Evolutionary conservation across 768 basidiomycete species (phyloP).

Genomic region (Boletus subparvulus): DNA sequence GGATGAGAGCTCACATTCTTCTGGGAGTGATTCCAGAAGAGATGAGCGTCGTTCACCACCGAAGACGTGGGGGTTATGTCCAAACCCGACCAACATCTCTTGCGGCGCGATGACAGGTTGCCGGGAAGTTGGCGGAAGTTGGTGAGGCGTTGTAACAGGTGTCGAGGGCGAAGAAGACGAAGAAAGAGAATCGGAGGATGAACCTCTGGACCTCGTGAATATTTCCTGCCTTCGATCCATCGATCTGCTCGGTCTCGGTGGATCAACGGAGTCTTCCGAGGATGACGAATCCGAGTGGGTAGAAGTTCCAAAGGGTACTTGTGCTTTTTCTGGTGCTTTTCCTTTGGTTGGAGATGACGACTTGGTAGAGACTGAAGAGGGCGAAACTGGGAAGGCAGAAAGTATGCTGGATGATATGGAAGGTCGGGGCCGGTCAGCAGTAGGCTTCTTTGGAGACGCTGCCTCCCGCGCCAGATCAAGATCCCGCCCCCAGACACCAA

Average conservation of each 20-base stretch:
- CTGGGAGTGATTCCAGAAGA: constrained; percentile 49
- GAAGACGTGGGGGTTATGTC: constrained; percentile 27
- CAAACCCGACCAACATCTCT: constrained; percentile 26
- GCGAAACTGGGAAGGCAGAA: constrained; percentile 51
- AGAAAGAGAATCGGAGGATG: constrained; percentile 24
- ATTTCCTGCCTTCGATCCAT: constrained; percentile 2
- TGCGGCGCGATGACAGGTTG: constrained; percentile 25
- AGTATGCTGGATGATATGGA: constrained; percentile 57
- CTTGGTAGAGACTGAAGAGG: constrained; percentile 9
- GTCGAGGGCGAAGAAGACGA: constrained; percentile 29
- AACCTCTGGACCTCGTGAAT: constrained; percentile 21
- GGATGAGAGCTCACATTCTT: constrained; percentile 44
- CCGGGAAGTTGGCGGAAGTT: constrained; percentile 14
- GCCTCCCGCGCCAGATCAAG: constrained; percentile 55
- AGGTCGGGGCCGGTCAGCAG: constrained; percentile 31
- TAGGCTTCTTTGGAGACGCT: constrained; percentile 17
- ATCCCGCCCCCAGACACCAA: constrained; percentile 75
- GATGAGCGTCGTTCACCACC: constrained; percentile 17
- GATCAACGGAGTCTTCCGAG: constrained; percentile 19
- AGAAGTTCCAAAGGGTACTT: not conserved
- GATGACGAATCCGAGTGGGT: constrained; percentile 27
- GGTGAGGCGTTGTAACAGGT: constrained; percentile 16
- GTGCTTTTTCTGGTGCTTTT: constrained; percentile 8
- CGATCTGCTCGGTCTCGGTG: constrained; percentile 5
- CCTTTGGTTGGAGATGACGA: constrained; percentile 10